phyloP scores from a whole-genome alignment of 805 yeast species.

The Barnettozyma siamensis region DNA sequence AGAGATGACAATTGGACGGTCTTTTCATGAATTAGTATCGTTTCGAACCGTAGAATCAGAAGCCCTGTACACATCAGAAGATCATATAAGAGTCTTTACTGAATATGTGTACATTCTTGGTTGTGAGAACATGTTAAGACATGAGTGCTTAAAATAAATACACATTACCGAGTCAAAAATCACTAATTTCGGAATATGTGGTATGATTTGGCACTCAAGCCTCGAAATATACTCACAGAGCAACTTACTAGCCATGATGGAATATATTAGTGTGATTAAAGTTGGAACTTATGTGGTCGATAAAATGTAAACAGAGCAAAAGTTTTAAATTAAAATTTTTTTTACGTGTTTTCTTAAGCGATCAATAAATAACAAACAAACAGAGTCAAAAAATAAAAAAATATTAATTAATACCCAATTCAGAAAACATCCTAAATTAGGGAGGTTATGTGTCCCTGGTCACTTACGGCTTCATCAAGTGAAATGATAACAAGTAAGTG shows the following conservation, averaged over 20 bases:
- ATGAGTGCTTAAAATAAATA: neutral
- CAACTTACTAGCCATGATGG: slow-evolving; percentile 21
- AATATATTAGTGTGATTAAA: neutral
- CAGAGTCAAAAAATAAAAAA: neutral
- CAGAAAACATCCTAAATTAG: too few relatives aligned
- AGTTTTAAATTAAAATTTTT: neutral
- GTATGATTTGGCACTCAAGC: too few relatives aligned
- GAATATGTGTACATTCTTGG: too few relatives aligned
- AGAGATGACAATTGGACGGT: slow-evolving; percentile 87
- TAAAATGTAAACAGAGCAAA: neutral
- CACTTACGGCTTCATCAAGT: too few relatives aligned
- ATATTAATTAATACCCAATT: too few relatives aligned
- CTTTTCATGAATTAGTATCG: slow-evolving; percentile 25
- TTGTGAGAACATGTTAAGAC: neutral
- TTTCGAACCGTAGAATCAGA: neutral
- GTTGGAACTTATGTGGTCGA: neutral
- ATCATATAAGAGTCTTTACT: too few relatives aligned
- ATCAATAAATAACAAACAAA: neutral
- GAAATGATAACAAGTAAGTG: too few relatives aligned
- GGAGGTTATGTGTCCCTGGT: too few relatives aligned
- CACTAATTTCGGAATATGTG: too few relatives aligned
- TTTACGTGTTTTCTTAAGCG: neutral
- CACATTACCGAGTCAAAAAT: neutral
- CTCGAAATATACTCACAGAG: slow-evolving; percentile 14
- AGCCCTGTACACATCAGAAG: too few relatives aligned